Percentiles rank a stretch among this genome's conserved stretches.
These are phyloP conservation scores for Eragrostis curvula DNA, from an alignment of 176 grass and related monocot species.

Conservation along the genomic window DNA sequence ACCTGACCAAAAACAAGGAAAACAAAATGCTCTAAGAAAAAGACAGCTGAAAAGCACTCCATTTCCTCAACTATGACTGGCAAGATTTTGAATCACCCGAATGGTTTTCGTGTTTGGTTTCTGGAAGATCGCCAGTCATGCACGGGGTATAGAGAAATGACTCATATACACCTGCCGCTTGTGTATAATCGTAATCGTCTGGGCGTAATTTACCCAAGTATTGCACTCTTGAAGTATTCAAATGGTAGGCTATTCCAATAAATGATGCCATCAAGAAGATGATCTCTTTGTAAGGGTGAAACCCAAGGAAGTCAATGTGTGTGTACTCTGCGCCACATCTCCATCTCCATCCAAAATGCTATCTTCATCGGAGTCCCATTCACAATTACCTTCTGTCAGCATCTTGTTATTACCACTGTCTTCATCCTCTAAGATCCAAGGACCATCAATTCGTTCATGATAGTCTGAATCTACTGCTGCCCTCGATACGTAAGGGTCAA, in stretches of 20 bases:
- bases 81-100: no score
- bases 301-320: not conserved
- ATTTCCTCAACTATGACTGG: no score
- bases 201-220: slow-evolving; percentile 2
- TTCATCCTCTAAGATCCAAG: not conserved
- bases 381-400: not conserved
- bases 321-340: no score
- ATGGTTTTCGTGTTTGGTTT: not conserved
- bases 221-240: not conserved
- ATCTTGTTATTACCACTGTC: not conserved
- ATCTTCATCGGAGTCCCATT: slow-evolving; percentile 24
- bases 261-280: not conserved
- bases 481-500: not conserved
- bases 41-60: no score
- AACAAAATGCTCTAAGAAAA: no score
- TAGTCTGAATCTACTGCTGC: no score
- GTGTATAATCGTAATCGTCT: not conserved
- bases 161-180: not conserved
- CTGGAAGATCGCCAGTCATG: not conserved
- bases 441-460: not conserved
- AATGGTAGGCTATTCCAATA: slow-evolving; percentile 20
- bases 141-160: not conserved
- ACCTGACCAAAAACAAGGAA: no score
- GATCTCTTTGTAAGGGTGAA: slow-evolving; percentile 22
- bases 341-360: not conserved